Evolutionary conservation across 1,284 basidiomycete genomes (phyloP).

Genomic region (Mycosarcoma maydis): DNA sequence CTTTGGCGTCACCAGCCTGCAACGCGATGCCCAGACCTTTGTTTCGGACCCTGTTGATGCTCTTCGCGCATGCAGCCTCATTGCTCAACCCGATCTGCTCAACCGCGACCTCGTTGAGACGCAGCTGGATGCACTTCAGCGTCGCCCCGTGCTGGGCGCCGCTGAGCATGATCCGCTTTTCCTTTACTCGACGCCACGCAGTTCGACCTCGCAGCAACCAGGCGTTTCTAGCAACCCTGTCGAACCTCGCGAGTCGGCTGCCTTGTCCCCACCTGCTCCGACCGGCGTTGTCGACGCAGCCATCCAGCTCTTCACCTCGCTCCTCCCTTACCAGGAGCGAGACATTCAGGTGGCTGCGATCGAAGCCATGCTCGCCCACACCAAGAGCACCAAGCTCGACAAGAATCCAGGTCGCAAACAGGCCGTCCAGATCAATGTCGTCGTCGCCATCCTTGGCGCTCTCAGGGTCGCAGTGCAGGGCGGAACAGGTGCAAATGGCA

Average conservation of each 20-base stretch:
- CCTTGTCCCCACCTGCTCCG: slow-evolving; percentile 78
- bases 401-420: slow-evolving; percentile 88
- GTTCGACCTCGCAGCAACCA: slow-evolving; percentile 6
- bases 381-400: slow-evolving; percentile 82
- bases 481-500: slow-evolving; percentile 36
- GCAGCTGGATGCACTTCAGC: slow-evolving; percentile 78
- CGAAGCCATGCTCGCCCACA: slow-evolving; percentile 73
- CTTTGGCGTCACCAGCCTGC: slow-evolving; percentile 84
- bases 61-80: slow-evolving; percentile 22
- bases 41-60: slow-evolving; percentile 43
- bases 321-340: slow-evolving; percentile 80
- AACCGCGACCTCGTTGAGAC: slow-evolving; percentile 83
- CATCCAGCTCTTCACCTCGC: slow-evolving; percentile 82
- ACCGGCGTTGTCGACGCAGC: slow-evolving; percentile 89
- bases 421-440: slow-evolving; percentile 84
- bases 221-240: slow-evolving; percentile 17
- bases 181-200: slow-evolving; percentile 70
- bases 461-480: slow-evolving; percentile 70
- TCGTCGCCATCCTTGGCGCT: slow-evolving; percentile 81
- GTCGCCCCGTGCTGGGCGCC: slow-evolving; percentile 82
- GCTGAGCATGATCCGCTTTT: slow-evolving; percentile 86
- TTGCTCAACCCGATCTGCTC: slow-evolving; percentile 70
- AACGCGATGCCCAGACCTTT: slow-evolving; percentile 64
- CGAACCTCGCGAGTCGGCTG: slow-evolving; percentile 70
- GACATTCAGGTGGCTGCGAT: slow-evolving; percentile 76